Base-by-base conservation (phyloP, 139 green algal genomes). In the Closterium sp. region DNA sequence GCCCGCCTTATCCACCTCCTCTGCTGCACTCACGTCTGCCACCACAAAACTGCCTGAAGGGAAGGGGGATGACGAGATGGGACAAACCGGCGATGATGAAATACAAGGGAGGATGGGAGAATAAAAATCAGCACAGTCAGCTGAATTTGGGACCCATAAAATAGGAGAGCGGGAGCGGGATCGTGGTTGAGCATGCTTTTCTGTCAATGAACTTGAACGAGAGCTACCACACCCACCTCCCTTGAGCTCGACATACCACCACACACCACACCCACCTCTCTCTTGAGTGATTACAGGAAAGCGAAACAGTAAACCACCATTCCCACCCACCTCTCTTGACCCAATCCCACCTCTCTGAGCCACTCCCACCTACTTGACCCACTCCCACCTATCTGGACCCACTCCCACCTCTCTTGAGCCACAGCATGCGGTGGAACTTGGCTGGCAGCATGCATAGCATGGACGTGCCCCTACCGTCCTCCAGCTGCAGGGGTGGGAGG, bases 381-480 rank as follows among this genome's bases (percentile, higher is more conserved):
- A 55, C 43, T 69, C 43, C 3, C 43, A 69, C 43, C 43, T 69
- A 1, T 2, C 43, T 69, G 12, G 8, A 69, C 55, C 55, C 55
- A 76, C 55, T 89, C 35, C 23, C 30, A 89, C 87, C 87, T 87
- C 87, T 25, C 87, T 91, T 91, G 34, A 91, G 35, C 87, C 87
- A 91, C 33, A 91, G 35, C 31, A 91, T 28, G 25, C 81, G 76
- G 87, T 91, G 87, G 87, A 91, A 91, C 87, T 91, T 91, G 87
- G 33, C 34, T 2, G 87, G 87, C 69, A 91, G 36, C 23, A 91
- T 87, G 5, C 33, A 81, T 23, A 91, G 35, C 32, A 38, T 91
- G 36, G 87, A 8, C 33, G 32, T 28, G 35, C 87, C 35, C 0
- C 1, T 30, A 1, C 34, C 87, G 33, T 64, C 33, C 87, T 91